Conservation (phyloP, 768 basidiomycete species). For the Psilocybe cyanescens region DNA sequence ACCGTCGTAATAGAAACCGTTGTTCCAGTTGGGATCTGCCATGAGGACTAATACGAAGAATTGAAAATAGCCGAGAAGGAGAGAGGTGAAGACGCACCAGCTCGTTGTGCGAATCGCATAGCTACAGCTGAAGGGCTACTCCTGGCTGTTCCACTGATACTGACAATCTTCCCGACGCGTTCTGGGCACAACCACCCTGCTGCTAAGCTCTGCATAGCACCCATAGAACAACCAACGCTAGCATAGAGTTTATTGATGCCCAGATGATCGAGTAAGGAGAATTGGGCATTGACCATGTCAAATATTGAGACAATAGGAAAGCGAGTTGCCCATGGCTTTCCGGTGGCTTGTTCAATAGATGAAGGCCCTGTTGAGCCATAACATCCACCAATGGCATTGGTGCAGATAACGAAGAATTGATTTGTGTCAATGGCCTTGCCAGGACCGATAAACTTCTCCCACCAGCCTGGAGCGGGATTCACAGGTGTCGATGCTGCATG, state of each 20-base stretch:
- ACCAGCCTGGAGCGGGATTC: constrained; percentile 92
- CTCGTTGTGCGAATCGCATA: constrained; percentile 95
- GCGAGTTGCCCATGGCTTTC: constrained; percentile 79
- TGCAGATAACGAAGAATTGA: constrained; percentile 91
- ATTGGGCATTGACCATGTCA: constrained; percentile 97
- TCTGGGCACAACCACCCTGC: constrained; percentile 93
- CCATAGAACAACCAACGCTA: constrained; percentile 95
- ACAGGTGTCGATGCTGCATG: constrained; percentile 84
- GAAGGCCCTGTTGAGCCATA: constrained; percentile 98
- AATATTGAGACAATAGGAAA: constrained; percentile 94
- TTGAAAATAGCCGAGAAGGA: not conserved
- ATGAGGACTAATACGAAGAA: constrained; percentile 75
- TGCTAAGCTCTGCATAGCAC: constrained; percentile 96
- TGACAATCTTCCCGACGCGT: constrained; percentile 87
- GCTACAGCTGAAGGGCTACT: constrained; percentile 93
- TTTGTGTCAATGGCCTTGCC: constrained; percentile 93
- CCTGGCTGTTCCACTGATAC: constrained; percentile 93
- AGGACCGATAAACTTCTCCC: constrained; percentile 98
- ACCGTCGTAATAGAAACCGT: constrained; percentile 95
- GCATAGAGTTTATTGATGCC: constrained; percentile 88
- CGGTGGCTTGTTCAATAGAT: constrained; percentile 70
- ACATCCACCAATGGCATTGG: constrained; percentile 96
- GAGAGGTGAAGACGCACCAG: constrained; percentile 60
- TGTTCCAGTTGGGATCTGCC: constrained; percentile 99
- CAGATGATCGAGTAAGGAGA: constrained; percentile 81